phyloP scores from a whole-genome alignment of 441 rosid genomes.

The Isatis lusitanica region DNA sequence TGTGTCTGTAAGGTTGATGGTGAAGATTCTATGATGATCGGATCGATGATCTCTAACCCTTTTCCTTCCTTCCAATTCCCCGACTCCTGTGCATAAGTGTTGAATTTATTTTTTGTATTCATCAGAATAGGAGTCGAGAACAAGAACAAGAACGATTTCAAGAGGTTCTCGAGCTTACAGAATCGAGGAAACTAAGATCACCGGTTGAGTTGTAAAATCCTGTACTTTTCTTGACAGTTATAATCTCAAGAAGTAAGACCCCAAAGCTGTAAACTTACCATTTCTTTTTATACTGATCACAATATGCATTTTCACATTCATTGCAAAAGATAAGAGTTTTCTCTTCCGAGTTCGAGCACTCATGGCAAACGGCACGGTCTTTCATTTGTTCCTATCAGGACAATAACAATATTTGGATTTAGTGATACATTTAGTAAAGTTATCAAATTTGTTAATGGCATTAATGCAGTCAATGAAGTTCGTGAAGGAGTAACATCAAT shows the following conservation, averaged over 20 bases:
- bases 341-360: too few species aligned
- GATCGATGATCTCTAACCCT: conserved; percentile 49
- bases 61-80: conserved; percentile 64
- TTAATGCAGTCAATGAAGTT: too few species aligned
- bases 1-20: neutral
- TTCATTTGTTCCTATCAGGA: too few species aligned
- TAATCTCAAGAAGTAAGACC: conserved; percentile 63
- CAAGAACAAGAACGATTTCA: neutral
- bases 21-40: conserved; percentile 36
- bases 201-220: conserved; percentile 49
- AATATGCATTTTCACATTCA: too few species aligned
- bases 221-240: conserved; percentile 61
- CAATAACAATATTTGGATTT: too few species aligned
- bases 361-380: too few species aligned
- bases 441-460: too few species aligned
- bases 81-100: conserved; percentile 48
- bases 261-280: conserved; percentile 54
- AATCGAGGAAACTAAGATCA: conserved; percentile 47
- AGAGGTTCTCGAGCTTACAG: conserved; percentile 44
- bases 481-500: too few species aligned
- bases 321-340: too few species aligned
- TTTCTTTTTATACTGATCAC: too few species aligned
- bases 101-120: too few species aligned
- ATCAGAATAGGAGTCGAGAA: neutral
- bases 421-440: too few species aligned